phyloP scores from a whole-genome alignment of 2,329 filamentous ascomycete species.

The Ophiostoma sp. region DNA sequence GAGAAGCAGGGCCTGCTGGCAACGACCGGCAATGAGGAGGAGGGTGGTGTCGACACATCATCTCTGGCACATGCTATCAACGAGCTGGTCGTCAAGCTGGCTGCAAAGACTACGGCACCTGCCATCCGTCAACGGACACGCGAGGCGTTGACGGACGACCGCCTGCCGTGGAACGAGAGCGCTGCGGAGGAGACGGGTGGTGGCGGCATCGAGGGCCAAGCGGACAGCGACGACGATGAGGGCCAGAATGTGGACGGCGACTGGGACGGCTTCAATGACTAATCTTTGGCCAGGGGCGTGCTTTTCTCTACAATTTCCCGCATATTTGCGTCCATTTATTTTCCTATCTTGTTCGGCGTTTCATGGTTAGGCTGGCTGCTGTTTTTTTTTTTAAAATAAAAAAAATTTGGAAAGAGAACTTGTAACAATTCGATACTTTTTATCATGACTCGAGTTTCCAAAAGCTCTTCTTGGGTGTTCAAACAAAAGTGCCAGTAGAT shows the following conservation, averaged over 20 bases:
- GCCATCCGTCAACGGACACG: constrained; percentile 67
- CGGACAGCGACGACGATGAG: constrained; percentile 41
- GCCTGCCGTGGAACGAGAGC: constrained; percentile 63
- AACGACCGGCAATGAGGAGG: constrained; percentile 26
- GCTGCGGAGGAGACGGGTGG: constrained; percentile 20
- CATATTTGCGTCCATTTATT: not conserved
- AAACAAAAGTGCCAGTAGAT: not conserved
- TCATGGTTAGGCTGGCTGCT: not conserved
- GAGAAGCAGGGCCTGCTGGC: constrained; percentile 41
- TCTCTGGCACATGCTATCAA: constrained; percentile 55
- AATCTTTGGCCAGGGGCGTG: constrained; percentile 20
- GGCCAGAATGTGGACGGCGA: constrained; percentile 49
- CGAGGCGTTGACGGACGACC: constrained; percentile 72
- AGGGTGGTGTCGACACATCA: constrained; percentile 28
- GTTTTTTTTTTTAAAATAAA: too few relatives aligned
- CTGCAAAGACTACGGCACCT: constrained; percentile 63
- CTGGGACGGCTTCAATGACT: constrained; percentile 71
- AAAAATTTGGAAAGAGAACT: not conserved
- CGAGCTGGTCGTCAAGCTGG: constrained; percentile 56
- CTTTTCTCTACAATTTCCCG: not conserved
- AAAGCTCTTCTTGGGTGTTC: not conserved
- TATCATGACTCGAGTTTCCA: not conserved
- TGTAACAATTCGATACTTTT: not conserved
- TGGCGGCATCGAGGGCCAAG: constrained; percentile 32
- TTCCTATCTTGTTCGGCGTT: constrained; percentile 8